Conservation (phyloP, 164 flowering plant species). For the Tetracentron sinense region DNA sequence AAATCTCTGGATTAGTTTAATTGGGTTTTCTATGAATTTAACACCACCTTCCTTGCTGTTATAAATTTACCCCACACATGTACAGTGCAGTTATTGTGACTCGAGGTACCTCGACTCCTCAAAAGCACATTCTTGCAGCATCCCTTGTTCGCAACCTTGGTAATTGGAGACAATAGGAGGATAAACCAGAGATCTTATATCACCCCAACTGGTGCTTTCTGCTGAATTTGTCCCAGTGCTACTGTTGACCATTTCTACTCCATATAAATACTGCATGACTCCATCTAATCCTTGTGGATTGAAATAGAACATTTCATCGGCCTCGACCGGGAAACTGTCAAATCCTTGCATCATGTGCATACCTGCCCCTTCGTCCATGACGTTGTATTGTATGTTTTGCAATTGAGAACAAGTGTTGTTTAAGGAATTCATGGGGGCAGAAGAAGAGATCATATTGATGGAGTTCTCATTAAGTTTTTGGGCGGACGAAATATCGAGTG, state of each 20-base stretch:
- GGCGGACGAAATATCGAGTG: neutral
- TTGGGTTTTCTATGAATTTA: neutral
- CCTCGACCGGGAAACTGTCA: constrained; percentile 6
- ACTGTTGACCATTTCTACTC: constrained; percentile 7
- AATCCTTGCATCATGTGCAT: constrained; percentile 13
- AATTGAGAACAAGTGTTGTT: constrained; percentile 8
- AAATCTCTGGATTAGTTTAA: neutral
- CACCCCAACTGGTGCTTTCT: constrained; percentile 9
- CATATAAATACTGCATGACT: constrained; percentile 22
- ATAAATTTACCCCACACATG: neutral
- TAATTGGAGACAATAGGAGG: constrained; percentile 12
- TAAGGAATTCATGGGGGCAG: neutral
- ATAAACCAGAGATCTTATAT: constrained; percentile 14
- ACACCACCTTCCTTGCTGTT: neutral
- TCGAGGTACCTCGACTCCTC: constrained; percentile 14
- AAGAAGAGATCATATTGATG: neutral
- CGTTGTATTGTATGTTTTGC: constrained; percentile 1
- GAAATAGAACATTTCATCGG: constrained; percentile 10
- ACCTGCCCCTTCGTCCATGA: constrained; percentile 1
- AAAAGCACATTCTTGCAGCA: no score
- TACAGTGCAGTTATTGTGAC: neutral
- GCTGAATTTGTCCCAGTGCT: constrained; percentile 1
- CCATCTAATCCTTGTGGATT: constrained; percentile 16
- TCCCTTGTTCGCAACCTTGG: constrained; percentile 2
- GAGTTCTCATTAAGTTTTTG: neutral